phyloP scores from a whole-genome alignment of 2,329 filamentous ascomycete genomes.

The Diatrype stigma region DNA sequence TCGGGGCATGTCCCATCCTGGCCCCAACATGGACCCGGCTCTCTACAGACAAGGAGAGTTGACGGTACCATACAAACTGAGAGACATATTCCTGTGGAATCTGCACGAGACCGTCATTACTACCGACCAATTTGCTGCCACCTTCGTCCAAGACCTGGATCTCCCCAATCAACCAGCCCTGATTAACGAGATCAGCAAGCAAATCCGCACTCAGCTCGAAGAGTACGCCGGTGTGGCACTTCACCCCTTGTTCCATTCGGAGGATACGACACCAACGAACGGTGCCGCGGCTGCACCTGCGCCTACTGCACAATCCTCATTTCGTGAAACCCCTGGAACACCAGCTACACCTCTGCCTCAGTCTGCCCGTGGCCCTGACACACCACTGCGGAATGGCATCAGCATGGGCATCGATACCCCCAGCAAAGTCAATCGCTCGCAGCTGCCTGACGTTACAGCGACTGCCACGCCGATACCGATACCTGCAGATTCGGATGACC shows the following conservation, averaged over 20 bases:
- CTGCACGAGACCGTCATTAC: constrained; percentile 91
- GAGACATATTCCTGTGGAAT: constrained; percentile 98
- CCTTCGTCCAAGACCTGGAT: constrained; percentile 87
- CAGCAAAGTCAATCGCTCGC: constrained; percentile 40
- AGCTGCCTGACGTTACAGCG: constrained; percentile 59
- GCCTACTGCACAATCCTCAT: constrained; percentile 15
- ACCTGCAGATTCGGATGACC: constrained; percentile 62
- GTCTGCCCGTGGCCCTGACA: constrained; percentile 48
- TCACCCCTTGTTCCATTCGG: constrained; percentile 81
- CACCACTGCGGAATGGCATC: constrained; percentile 50
- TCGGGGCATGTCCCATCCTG: constrained; percentile 63
- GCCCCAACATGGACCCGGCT: constrained; percentile 48
- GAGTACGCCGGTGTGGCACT: constrained; percentile 94
- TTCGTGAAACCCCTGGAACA: constrained; percentile 36
- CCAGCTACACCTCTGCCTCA: constrained; percentile 36
- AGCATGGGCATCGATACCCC: constrained; percentile 50
- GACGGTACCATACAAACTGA: constrained; percentile 80
- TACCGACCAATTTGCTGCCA: constrained; percentile 91
- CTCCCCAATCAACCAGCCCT: constrained; percentile 70
- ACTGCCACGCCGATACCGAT: constrained; percentile 63
- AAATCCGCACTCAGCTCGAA: constrained; percentile 91
- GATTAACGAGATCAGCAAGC: constrained; percentile 79
- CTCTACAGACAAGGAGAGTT: constrained; percentile 76
- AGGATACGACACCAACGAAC: constrained; percentile 20
- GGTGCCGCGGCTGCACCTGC: constrained; percentile 9